Percentiles rank a stretch among this genome's conserved stretches.
Conservation (phyloP, 164 flowering plant genomes). For the grape (Vitis vinifera) region DNA sequence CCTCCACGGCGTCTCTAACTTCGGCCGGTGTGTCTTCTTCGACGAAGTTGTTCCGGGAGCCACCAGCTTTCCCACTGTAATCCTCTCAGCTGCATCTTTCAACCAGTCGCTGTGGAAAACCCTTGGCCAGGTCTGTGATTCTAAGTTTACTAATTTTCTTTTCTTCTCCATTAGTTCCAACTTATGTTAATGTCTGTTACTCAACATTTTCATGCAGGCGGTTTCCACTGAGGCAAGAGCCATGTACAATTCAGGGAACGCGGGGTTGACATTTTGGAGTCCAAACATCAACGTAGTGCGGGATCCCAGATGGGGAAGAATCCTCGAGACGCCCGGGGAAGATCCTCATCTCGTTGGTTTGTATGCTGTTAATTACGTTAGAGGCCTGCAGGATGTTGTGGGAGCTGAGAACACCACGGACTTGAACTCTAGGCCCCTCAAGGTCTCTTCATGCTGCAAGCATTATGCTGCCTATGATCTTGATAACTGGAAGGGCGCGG, state of each 20-base stretch:
- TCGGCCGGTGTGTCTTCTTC: constrained; percentile 7
- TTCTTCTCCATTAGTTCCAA: too few species aligned
- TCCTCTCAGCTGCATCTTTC: constrained; percentile 31
- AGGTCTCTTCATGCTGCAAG: constrained; percentile 27
- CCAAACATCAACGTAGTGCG: constrained; percentile 19
- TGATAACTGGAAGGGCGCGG: constrained; percentile 21
- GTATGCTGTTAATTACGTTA: constrained; percentile 21
- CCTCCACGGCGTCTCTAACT: constrained; percentile 34
- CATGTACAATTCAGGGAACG: constrained; percentile 14
- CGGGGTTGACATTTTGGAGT: constrained; percentile 22
- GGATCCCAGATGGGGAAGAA: constrained; percentile 29
- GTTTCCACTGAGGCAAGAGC: constrained; percentile 25
- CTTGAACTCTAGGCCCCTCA: constrained; percentile 10
- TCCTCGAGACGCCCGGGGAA: constrained; percentile 24
- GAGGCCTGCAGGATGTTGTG: constrained; percentile 23
- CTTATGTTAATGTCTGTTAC: too few species aligned
- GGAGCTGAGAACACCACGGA: constrained; percentile 3
- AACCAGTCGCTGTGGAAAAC: constrained; percentile 29
- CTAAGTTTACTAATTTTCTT: too few species aligned
- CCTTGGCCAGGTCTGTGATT: constrained; percentile 22
- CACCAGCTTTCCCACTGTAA: constrained; percentile 34
- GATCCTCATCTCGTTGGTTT: constrained; percentile 17
- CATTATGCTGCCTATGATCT: constrained; percentile 29
- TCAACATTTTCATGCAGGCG: constrained; percentile 2
- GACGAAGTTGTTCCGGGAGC: constrained; percentile 22